Conservation (phyloP, 2,329 filamentous ascomycete genomes). For the Didymella segeticola region DNA sequence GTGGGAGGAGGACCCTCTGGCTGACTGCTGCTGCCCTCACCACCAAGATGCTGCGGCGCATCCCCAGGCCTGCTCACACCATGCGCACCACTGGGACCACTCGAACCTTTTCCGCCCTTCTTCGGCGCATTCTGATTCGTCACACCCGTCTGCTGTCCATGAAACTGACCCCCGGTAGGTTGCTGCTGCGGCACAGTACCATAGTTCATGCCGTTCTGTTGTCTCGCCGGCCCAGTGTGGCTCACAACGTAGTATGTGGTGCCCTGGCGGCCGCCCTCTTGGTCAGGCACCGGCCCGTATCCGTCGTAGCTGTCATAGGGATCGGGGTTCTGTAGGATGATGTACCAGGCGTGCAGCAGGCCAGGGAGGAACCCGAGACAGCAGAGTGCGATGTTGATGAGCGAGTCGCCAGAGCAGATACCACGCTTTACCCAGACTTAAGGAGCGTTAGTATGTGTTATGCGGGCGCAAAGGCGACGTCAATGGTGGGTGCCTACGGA, state of each 20-base stretch:
- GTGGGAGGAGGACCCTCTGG: slow-evolving; percentile 71
- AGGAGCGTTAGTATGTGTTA: slow-evolving; percentile 18
- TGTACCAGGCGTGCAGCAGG: slow-evolving; percentile 96
- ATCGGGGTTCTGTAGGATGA: slow-evolving; percentile 90
- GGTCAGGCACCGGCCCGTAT: slow-evolving; percentile 68
- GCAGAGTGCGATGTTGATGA: slow-evolving; percentile 95
- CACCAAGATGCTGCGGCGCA: slow-evolving; percentile 22
- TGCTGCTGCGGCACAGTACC: slow-evolving; percentile 50
- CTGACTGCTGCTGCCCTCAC: slow-evolving; percentile 37
- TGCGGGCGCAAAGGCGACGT: not conserved
- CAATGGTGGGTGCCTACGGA: slow-evolving; percentile 24
- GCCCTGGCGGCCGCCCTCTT: slow-evolving; percentile 52
- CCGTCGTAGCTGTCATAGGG: slow-evolving; percentile 62
- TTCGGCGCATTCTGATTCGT: slow-evolving; percentile 31
- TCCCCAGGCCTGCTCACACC: slow-evolving; percentile 12
- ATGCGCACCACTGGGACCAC: slow-evolving; percentile 13
- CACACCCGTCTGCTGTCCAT: slow-evolving; percentile 50
- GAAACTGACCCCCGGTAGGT: slow-evolving; percentile 51
- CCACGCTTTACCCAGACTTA: slow-evolving; percentile 98
- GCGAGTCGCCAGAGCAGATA: slow-evolving; percentile 86
- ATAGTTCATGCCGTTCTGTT: slow-evolving; percentile 39
- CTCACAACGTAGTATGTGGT: slow-evolving; percentile 39
- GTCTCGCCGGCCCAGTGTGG: slow-evolving; percentile 49
- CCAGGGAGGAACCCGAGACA: slow-evolving; percentile 70
- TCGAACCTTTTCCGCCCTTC: slow-evolving; percentile 16